phyloP scores from a whole-genome alignment of 306 rosid species.

The Begonia peltatifolia region DNA sequence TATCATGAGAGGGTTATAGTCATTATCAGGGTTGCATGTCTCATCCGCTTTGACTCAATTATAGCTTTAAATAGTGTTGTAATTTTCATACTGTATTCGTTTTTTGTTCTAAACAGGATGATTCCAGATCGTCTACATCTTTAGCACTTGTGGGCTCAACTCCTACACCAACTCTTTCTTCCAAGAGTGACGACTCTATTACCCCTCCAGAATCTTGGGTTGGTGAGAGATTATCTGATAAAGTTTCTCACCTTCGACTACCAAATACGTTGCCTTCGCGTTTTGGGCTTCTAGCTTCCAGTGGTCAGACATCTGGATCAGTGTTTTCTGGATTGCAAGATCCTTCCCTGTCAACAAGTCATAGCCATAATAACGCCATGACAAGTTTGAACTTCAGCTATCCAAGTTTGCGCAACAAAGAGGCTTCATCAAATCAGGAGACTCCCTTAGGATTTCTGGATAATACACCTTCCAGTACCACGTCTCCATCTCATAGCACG shows the following conservation, averaged over 20 bases:
- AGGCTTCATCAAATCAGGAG: constrained; percentile 52
- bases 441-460: constrained; percentile 47
- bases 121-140: constrained; percentile 38
- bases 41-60: no score
- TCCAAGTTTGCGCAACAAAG: constrained; percentile 54
- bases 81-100: no score
- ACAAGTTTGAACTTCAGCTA: constrained; percentile 35
- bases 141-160: constrained; percentile 49
- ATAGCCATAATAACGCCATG: constrained; percentile 25
- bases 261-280: constrained; percentile 59
- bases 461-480: constrained; percentile 26
- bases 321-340: constrained; percentile 56
- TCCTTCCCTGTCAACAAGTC: constrained; percentile 35
- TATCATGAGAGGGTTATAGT: no score
- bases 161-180: constrained; percentile 56
- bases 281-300: constrained; percentile 40
- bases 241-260: constrained; percentile 40
- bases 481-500: constrained; percentile 43
- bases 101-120: constrained; percentile 39
- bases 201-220: constrained; percentile 99
- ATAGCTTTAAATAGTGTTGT: no score
- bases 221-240: constrained; percentile 80
- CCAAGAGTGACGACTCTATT: constrained; percentile 66
- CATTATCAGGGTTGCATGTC: no score
- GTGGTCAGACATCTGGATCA: constrained; percentile 58